These are phyloP conservation scores for Diaporthe destruens DNA, from an alignment of 2,329 filamentous ascomycete species.

Conservation along the genomic window DNA sequence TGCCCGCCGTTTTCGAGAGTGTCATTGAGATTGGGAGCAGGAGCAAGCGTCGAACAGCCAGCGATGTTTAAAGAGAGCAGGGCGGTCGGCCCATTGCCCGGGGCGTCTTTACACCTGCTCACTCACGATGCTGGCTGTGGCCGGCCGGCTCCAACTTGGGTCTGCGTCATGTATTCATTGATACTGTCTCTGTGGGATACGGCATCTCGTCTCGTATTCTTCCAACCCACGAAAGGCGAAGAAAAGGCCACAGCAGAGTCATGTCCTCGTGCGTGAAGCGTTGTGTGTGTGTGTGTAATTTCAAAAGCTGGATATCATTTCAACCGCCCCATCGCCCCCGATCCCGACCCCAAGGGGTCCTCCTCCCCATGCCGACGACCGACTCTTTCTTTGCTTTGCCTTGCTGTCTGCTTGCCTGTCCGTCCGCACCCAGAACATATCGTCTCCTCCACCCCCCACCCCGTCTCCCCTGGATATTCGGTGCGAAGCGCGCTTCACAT, in stretches of 20 bases:
- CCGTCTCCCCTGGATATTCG: too few species aligned
- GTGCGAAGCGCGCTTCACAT: constrained; percentile 53
- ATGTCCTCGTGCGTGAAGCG: not conserved
- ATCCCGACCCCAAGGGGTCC: too few species aligned
- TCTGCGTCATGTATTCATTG: too few species aligned
- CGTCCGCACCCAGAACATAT: not conserved
- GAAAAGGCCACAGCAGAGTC: too few species aligned
- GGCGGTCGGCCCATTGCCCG: too few species aligned
- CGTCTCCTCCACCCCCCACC: fast-evolving
- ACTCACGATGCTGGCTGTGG: not conserved
- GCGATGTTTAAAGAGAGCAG: too few species aligned
- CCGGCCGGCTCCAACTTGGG: not conserved
- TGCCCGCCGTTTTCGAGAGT: not conserved
- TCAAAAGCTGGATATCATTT: constrained; percentile 25
- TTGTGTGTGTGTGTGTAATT: not conserved
- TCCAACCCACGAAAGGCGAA: not conserved
- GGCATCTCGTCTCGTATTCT: not conserved
- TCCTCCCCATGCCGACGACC: too few species aligned
- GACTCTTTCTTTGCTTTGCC: too few species aligned
- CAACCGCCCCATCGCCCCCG: not conserved
- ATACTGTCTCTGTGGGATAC: too few species aligned
- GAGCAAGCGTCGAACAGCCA: too few species aligned
- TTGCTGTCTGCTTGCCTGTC: not conserved
- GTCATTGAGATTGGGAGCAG: too few species aligned
- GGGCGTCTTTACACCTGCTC: not conserved